Base-by-base conservation (phyloP, 371 early-diverging fungal genomes). In the Lichtheimia ramosa region DNA sequence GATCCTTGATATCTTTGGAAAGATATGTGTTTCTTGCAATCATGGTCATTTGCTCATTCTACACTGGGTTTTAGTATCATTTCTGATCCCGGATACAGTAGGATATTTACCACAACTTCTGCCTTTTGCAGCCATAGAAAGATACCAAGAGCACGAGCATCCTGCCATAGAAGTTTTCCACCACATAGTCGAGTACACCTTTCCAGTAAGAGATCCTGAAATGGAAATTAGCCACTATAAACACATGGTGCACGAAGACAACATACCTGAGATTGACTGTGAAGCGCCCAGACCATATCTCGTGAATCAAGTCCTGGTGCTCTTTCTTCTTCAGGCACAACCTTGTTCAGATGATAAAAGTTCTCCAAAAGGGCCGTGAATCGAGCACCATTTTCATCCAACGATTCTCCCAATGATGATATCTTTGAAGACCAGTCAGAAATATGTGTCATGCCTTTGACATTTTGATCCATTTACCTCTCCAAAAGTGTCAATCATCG, bases 321-420 rank as follows among this genome's bases (percentile, higher is more conserved):
- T n/a, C 64, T 62, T 57, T 73, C 70, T 18, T 56, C 65, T 15
- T 71, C 61, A 48, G 74, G 78, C 39, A 74, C 64, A 20, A 66
- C 75, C 59, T 76, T 70, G 66, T 84, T 81, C 48, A 80, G 64
- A 55, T 79, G 86, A 66, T 82, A 87, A 63, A 87, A 86, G 24
- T 93, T 77, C 59, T 89, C 77, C 46, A 93, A 65, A 56, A 86
- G 77, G 28, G 93, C 78, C 14, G 91, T 77, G 67, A 89, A 96
- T 12, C 96, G 83, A 23, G 87, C 79, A n/a, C 95, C 97, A 67
- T 92, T 95, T 61, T 88, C 89, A 65, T 96, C 97, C n/a, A 96
- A 65, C 1, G 93, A 81, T 14, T 84, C 80, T 43, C 85, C 81
- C 64, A 88, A 87, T 43, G 73, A 65, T 20, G 90, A 86, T 13